Evolutionary conservation across 106 monocot species (phyloP), one percentile per base, ranked within the genome.

Genomic region (Apostasia ramifera): DNA sequence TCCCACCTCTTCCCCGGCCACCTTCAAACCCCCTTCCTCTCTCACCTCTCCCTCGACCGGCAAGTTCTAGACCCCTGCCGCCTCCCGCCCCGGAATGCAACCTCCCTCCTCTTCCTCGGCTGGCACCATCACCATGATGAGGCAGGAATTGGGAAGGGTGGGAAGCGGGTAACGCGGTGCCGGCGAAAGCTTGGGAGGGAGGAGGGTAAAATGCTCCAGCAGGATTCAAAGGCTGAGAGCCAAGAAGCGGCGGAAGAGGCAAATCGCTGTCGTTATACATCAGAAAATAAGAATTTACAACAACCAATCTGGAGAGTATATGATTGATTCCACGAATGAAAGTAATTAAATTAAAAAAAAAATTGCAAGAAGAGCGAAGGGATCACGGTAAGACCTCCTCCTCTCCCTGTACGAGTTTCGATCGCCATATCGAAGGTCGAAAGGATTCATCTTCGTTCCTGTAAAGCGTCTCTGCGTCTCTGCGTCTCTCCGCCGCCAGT

Each of bases 371-470:
- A 45, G 52, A 11, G 49, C 3, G 57, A 6, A 37, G 8, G 40
- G 43, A 49, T 10, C 1, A 15, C 41, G 68, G 63, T 83, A 80
- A 49, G 6, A 65, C 65, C 85, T 94, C 47, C 87, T 75, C 55
- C 95, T 70, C 74, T 86, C 80, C 11, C 86, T 68, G 77, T 92
- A 97, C 51, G 92, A 97, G 53, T 67, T 72, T 4, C 89, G 89
- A 53, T 97, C 92, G 62, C 72, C 69, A 69, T 89, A 89, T 55
- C 97, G 62, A 46, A 76, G 15, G 55, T 92, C 92, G 81, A 80
- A 82, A 6, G 81, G 71, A 61, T 78, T 80, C 83, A 91, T 89
- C 78, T 72, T 81, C 37, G 54, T 7, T 45, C 7, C 62, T 50
- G 46, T 26, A 26, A 26, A 26, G 26, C 26, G 26, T 26, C 26